Percentiles rank a stretch among this genome's conserved stretches.
Conservation (phyloP, 768 basidiomycete species). For the Termitomyces titanicus region DNA sequence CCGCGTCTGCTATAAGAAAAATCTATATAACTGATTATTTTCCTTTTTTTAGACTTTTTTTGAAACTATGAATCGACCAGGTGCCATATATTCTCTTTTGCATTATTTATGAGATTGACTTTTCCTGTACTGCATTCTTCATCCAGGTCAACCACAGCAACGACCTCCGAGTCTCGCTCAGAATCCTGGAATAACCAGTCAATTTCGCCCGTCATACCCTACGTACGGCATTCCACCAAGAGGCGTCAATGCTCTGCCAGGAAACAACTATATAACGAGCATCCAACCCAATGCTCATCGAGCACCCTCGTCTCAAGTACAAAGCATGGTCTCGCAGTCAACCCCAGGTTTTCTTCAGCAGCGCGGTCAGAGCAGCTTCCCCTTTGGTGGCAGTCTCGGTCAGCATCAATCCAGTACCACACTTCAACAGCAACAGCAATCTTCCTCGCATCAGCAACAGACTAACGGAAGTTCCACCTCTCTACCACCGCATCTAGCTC, state of each 20-base stretch:
- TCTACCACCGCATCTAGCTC: conserved; percentile 53
- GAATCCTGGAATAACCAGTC: conserved; percentile 56
- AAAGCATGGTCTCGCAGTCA: conserved; percentile 52
- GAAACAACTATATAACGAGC: conserved; percentile 48
- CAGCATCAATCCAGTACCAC: conserved; percentile 44
- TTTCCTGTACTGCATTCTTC: conserved; percentile 22
- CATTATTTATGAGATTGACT: conserved; percentile 14
- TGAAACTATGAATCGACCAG: conserved; percentile 61
- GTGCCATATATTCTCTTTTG: conserved; percentile 27
- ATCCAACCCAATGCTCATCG: conserved; percentile 63
- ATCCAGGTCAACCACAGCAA: conserved; percentile 75
- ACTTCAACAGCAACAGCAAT: conserved; percentile 38
- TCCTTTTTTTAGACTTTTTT: conserved; percentile 26
- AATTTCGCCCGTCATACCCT: conserved; percentile 58
- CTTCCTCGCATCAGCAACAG: conserved; percentile 49
- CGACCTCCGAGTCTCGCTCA: conserved; percentile 73
- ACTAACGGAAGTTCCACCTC: conserved; percentile 48
- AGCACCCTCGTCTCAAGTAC: conserved; percentile 50
- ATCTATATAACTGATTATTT: background rate
- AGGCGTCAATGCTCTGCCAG: conserved; percentile 47
- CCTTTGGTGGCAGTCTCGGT: conserved; percentile 57
- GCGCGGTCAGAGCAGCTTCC: conserved; percentile 59
- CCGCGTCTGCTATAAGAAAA: background rate
- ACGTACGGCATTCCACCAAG: conserved; percentile 60
- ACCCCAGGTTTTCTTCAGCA: conserved; percentile 62